phyloP scores from a whole-genome alignment of 257 asterid species.

The Penstemon barbatus region DNA sequence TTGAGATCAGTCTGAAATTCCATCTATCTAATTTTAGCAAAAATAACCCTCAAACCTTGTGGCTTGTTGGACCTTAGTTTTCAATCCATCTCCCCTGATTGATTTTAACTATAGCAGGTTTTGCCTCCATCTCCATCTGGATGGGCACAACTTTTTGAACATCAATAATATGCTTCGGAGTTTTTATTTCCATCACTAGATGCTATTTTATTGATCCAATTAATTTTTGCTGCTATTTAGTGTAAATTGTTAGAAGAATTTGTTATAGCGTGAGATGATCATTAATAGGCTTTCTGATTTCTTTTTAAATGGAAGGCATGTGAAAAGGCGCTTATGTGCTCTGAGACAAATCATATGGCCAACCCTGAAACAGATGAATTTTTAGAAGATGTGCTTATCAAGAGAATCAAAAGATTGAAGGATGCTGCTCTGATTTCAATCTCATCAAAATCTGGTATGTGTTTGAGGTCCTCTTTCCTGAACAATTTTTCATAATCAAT shows the following conservation, averaged over 20 bases:
- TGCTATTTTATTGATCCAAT: slow-evolving; percentile 3
- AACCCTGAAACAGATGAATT: slow-evolving; percentile 34
- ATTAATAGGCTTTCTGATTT: slow-evolving; percentile 18
- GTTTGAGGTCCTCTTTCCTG: slow-evolving; percentile 18
- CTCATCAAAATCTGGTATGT: slow-evolving; percentile 70
- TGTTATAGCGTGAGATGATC: slow-evolving; percentile 6
- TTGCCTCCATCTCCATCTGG: neutral
- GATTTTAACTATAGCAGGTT: neutral
- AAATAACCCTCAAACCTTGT: neutral
- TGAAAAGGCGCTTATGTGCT: slow-evolving; percentile 59
- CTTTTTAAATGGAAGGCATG: slow-evolving; percentile 55
- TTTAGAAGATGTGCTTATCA: slow-evolving; percentile 29
- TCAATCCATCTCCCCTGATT: neutral
- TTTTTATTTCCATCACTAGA: slow-evolving; percentile 11
- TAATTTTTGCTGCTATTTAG: neutral
- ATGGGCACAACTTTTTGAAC: neutral
- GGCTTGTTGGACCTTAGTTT: neutral
- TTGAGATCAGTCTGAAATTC: neutral
- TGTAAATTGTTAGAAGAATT: slow-evolving; percentile 7
- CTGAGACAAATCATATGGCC: slow-evolving; percentile 24
- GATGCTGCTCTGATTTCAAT: slow-evolving; percentile 48
- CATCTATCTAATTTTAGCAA: slow-evolving; percentile 3
- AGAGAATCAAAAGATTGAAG: slow-evolving; percentile 58
- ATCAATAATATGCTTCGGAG: neutral
- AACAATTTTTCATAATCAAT: slow-evolving; percentile 16